Conservation (phyloP, 2,329 filamentous ascomycete genomes). For the Corynespora cassiicola region DNA sequence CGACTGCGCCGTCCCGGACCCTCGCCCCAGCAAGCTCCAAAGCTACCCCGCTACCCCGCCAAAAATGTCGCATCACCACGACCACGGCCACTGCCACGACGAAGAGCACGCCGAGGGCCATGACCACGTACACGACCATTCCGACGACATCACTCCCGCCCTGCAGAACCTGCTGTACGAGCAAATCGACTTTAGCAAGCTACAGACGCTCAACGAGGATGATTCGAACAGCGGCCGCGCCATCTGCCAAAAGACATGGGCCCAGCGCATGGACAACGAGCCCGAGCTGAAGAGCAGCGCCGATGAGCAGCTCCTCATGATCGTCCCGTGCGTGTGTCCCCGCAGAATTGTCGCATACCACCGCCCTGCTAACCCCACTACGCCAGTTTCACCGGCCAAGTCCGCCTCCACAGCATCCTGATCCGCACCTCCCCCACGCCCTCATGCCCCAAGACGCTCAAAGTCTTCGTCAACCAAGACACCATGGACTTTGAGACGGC, state of each 20-base stretch:
- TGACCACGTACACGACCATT: conserved; percentile 78
- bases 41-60: conserved; percentile 40
- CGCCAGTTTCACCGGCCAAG: conserved; percentile 86
- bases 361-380: no score
- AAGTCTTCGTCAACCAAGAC: conserved; percentile 87
- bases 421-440: conserved; percentile 76
- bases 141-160: conserved; percentile 89
- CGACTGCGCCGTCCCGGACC: no score
- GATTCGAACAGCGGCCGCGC: conserved; percentile 70
- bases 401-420: conserved; percentile 89
- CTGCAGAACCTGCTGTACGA: conserved; percentile 90
- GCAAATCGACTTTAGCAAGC: conserved; percentile 86
- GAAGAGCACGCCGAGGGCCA: conserved; percentile 63
- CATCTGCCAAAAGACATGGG: conserved; percentile 91
- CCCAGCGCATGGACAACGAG: conserved; percentile 71
- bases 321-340: conserved; percentile 73
- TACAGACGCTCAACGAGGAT: conserved; percentile 85
- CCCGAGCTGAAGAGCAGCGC: conserved; percentile 85
- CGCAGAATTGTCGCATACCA: no score
- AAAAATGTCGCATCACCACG: conserved; percentile 13
- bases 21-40: conserved; percentile 7
- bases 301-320: conserved; percentile 93
- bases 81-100: conserved; percentile 48
- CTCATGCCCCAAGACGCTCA: conserved; percentile 80
- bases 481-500: conserved; percentile 80